A percentile compares a stretch with the other conserved stretches of the same genome.
These are phyloP conservation scores for Mortierella antarctica DNA, from an alignment of 192 early-diverging fungal species.

Conservation along the genomic window DNA sequence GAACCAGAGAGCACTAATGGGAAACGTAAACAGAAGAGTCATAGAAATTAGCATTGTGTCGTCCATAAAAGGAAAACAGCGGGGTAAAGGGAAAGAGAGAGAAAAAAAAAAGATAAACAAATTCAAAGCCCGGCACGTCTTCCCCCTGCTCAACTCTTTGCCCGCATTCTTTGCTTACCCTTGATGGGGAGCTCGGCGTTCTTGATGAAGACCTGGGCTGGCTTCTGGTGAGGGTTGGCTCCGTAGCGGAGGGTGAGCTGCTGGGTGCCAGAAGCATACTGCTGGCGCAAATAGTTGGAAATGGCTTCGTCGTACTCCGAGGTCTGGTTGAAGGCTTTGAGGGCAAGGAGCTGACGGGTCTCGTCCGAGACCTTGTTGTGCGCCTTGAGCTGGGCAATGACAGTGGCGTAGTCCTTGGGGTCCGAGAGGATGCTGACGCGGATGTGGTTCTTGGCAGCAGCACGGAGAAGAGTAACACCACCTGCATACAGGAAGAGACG, in stretches of 20 bases:
- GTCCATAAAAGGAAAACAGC: constrained; percentile 50
- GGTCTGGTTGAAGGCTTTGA: constrained; percentile 95
- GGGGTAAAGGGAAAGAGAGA: constrained; percentile 36
- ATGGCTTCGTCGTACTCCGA: constrained; percentile 97
- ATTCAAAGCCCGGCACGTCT: constrained; percentile 27
- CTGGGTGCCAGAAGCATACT: constrained; percentile 82
- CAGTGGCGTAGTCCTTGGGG: constrained; percentile 87
- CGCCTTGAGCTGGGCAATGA: constrained; percentile 81
- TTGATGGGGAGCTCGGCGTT: constrained; percentile 86
- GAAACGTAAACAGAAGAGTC: neutral
- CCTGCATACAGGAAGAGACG: constrained; percentile 54
- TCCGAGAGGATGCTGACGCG: constrained; percentile 94
- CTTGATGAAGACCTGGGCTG: constrained; percentile 91
- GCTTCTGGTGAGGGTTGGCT: constrained; percentile 98
- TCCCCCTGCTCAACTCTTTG: neutral
- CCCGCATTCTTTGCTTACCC: constrained; percentile 32
- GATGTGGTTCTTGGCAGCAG: constrained; percentile 99
- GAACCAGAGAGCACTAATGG: constrained; percentile 85
- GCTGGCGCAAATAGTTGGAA: constrained; percentile 92
- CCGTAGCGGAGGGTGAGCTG: constrained; percentile 94
- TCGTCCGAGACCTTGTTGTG: constrained; percentile 68
- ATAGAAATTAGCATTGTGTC: neutral
- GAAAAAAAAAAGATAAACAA: constrained; percentile 15
- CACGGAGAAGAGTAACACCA: constrained; percentile 96
- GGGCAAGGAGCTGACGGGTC: constrained; percentile 82